Evolutionary conservation across 208 protist genomes (phyloP).

Genomic region (Trypanosomatidae sp.): DNA sequence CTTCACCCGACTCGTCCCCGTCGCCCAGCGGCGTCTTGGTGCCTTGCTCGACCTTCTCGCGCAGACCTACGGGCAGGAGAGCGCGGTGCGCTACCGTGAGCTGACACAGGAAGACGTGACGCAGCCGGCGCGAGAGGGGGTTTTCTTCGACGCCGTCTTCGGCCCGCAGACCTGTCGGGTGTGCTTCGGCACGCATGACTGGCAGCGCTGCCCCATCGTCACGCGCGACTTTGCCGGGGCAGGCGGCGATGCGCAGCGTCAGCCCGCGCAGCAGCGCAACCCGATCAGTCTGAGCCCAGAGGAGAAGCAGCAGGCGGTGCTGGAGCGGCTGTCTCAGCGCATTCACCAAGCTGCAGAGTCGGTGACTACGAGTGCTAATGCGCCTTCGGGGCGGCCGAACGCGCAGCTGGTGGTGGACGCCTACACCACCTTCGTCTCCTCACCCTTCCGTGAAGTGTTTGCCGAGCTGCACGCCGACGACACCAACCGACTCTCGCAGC

Average conservation of each 20-base stretch:
- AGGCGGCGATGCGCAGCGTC: too few relatives aligned
- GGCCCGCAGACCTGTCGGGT: slow-evolving; percentile 63
- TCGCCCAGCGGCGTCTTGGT: slow-evolving; percentile 21
- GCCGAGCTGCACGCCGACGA: slow-evolving; percentile 47
- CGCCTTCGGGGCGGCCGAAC: slow-evolving; percentile 14
- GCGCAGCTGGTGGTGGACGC: slow-evolving; percentile 59
- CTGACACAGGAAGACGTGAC: slow-evolving; percentile 20
- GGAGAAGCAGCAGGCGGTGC: slow-evolving; percentile 69
- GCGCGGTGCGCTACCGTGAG: slow-evolving; percentile 29
- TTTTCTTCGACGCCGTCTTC: slow-evolving; percentile 67
- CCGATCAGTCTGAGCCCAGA: slow-evolving; percentile 68
- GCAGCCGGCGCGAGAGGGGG: slow-evolving; percentile 32
- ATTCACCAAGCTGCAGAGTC: too few relatives aligned
- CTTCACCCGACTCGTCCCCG: slow-evolving; percentile 70
- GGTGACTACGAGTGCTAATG: too few relatives aligned
- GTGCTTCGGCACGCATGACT: slow-evolving; percentile 79
- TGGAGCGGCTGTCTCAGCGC: slow-evolving; percentile 48
- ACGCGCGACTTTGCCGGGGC: slow-evolving; percentile 87
- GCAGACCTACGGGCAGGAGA: slow-evolving; percentile 37
- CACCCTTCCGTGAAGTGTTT: slow-evolving; percentile 74
- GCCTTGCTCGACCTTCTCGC: slow-evolving; percentile 13
- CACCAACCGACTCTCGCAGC: slow-evolving; percentile 65
- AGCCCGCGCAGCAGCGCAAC: too few relatives aligned
- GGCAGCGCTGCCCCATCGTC: slow-evolving; percentile 75
- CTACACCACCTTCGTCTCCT: slow-evolving; percentile 81